Base-by-base conservation (phyloP, 2,329 filamentous ascomycete genomes). In the Alternaria arborescens region DNA sequence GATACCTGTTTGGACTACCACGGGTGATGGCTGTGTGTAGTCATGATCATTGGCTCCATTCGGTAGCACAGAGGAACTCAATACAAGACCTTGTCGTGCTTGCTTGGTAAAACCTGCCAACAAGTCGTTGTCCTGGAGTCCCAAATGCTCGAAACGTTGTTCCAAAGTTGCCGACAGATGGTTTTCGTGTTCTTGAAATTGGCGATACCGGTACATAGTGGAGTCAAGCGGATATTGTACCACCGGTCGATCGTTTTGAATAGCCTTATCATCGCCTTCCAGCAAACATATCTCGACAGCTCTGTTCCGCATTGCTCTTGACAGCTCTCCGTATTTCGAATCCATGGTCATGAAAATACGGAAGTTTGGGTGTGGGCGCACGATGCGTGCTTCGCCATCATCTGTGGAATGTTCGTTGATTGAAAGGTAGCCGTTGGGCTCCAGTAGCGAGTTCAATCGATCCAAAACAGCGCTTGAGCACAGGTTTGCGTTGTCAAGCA, bases 401-500 rank as follows among this genome's bases (percentile, higher is more conserved):
- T 88, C 86, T 12, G 89, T 91, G 58, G 92, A 93, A 76, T 98
- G 94, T 77, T 99, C 95, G 71, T 97, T 98, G 76, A 99, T 91
- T 70, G 92, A 93, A 22, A 99, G 82, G 64, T 88, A 89, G 1
- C 95, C 95, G 71, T 94, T 90, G 0, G 93, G 94, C 76, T 99
- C 95, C 8, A 98, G 89, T 8, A 99, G 82, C 0, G 95, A 98
- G 77, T 99, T 99, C 52, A 99, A 82, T 63, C 96, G 87, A 79
- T 99, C 95, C 10, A 99, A 85, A 1, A 99, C 95, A 7, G 94
- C 97, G 24, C 94, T 91, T 72, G 91, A 97, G 81, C 96, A 99
- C 58, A 99, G 86, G 73, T 99, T 99, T 61, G 96, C 95, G 78
- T 99, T 97, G 79, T 99, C 95, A 22, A 99, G 87, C 11, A 99